Base-by-base conservation (phyloP, 1,139 yeast species). In the Citeromyces hawaiiensis region DNA sequence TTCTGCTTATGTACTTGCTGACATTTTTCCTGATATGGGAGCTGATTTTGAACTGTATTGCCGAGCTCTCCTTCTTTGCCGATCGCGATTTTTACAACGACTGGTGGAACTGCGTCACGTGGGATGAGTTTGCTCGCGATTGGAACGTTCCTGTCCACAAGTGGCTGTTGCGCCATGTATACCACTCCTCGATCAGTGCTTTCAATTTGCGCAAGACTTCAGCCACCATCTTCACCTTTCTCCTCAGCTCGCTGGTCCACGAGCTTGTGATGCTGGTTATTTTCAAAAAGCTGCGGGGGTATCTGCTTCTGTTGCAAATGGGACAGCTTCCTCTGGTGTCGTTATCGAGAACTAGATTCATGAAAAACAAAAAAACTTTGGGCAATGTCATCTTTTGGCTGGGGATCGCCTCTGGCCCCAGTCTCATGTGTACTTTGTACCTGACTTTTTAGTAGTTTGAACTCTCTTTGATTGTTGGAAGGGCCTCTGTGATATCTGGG, bases 111-210 rank as follows among this genome's bases (percentile, higher is more conserved):
- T 83, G 94, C 48, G 76, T 83, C 23, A 81, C 87, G 38, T 91
- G 96, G 96, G 87, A 83, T 42, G 91, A 87, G 55, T 91, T 83
- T 60, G 83, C 96, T 8, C 71, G 96, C 47, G 77, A 83, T 47
- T 93, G 99, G 98, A 91, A 91, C 55, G 71, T 76, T 8, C 96
- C 97, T 0, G 97, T 93, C n/a, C 96, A 91, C 57, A 74, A 78
- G 48, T 91, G 91, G 52, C 63, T 91, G 44, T 64, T 87, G 36
- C 72, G 97, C 47, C 99, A 93, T 54, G 98, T 91, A 7, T 93
- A 91, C 57, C 96, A 87, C 55, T 81, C 94, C 25, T 76, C 93
- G 13, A 83, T 91, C 44, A 76, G 93, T 47, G 78, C 88, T 0
- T 66, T 87, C 39, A 68, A 75, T 38, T 65, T 87, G 41, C 71